Conservation (phyloP, 331 rosid genomes). For the Acacia pycnantha region DNA sequence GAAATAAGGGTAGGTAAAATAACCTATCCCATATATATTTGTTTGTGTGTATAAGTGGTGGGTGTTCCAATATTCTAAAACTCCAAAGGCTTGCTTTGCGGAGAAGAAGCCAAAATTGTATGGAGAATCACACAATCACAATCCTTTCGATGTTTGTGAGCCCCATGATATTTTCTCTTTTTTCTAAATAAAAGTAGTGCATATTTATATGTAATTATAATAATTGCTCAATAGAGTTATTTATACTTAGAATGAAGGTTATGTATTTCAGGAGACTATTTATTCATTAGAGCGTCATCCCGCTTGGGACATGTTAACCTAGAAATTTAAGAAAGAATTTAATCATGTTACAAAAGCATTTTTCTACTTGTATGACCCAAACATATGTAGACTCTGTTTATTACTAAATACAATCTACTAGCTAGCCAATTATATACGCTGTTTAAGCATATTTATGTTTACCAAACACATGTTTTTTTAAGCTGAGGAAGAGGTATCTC, state of each 20-base stretch:
- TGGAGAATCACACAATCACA: background rate
- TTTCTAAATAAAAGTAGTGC: background rate
- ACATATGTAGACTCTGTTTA: background rate
- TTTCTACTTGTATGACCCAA: background rate
- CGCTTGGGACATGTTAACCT: no score
- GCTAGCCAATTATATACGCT: no score
- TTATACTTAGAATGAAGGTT: background rate
- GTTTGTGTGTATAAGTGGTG: background rate
- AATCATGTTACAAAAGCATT: background rate
- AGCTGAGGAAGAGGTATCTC: no score
- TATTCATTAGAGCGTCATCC: no score
- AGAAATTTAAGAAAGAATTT: background rate
- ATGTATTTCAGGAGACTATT: background rate
- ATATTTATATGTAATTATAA: no score
- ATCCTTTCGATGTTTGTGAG: background rate
- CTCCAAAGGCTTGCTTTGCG: background rate
- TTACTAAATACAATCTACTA: no score
- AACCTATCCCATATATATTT: no score
- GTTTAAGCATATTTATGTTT: no score
- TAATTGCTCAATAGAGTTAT: no score
- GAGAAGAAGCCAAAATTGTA: slow-evolving; percentile 1
- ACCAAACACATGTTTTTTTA: no score
- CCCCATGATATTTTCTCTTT: background rate
- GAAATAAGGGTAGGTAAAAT: no score
- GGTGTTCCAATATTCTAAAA: background rate